Conservation (phyloP, 1,139 yeast species). For the Yamadazyma taylorii region DNA sequence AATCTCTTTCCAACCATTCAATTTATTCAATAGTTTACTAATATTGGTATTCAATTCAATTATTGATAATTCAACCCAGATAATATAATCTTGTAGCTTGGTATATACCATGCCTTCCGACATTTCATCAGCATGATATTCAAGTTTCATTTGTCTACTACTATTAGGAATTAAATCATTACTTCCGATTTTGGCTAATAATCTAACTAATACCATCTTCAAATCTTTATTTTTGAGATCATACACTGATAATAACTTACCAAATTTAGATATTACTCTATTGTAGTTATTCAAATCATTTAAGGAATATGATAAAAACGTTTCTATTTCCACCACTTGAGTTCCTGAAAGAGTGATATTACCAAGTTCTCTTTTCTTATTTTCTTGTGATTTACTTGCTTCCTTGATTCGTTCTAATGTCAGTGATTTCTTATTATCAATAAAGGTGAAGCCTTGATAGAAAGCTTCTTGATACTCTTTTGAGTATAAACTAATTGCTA, state of each 20-base stretch:
- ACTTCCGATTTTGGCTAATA: slow-evolving; percentile 18
- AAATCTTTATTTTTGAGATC: slow-evolving; percentile 48
- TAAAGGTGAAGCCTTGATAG: slow-evolving; percentile 6
- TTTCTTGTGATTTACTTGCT: slow-evolving; percentile 20
- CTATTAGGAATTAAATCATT: slow-evolving; percentile 8
- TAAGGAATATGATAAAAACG: slow-evolving; percentile 54
- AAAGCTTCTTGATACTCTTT: slow-evolving; percentile 5
- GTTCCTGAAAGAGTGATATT: slow-evolving; percentile 24
- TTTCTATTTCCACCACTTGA: slow-evolving; percentile 51
- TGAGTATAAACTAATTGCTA: slow-evolving; percentile 32
- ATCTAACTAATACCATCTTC: slow-evolving; percentile 22
- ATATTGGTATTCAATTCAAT: slow-evolving; percentile 41
- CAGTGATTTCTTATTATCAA: slow-evolving; percentile 22
- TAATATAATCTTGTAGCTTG: slow-evolving; percentile 21
- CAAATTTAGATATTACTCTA: slow-evolving; percentile 32
- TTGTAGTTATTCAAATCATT: slow-evolving; percentile 45
- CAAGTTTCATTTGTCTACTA: slow-evolving; percentile 7
- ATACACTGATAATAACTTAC: slow-evolving; percentile 44
- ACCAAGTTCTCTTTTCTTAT: slow-evolving; percentile 19
- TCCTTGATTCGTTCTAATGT: slow-evolving; percentile 34
- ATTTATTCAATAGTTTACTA: slow-evolving; percentile 33
- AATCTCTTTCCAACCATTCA: slow-evolving; percentile 54
- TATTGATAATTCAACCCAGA: slow-evolving; percentile 32
- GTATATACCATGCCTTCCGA: slow-evolving; percentile 15
- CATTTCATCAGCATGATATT: slow-evolving; percentile 14